phyloP scores from a whole-genome alignment of 176 grass and related monocot species.

The Ensete ventricosum region DNA sequence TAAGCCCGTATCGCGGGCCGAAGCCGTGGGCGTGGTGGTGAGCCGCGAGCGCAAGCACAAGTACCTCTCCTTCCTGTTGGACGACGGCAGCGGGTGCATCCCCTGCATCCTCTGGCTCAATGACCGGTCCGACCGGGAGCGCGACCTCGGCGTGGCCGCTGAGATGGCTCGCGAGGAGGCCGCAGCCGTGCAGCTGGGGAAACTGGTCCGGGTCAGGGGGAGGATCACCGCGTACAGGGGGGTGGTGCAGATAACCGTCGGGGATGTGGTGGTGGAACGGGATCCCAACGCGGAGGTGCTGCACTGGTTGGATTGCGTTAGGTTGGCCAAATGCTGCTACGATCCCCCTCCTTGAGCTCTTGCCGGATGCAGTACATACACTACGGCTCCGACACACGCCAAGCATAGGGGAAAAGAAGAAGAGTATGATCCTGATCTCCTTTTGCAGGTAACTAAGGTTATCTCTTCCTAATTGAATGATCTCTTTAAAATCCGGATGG shows the following conservation, averaged over 20 bases:
- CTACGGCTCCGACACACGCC: too few species aligned
- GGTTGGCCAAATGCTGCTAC: slow-evolving; percentile 54
- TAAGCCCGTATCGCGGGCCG: slow-evolving; percentile 26
- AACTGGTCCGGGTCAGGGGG: slow-evolving; percentile 52
- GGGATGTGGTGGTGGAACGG: slow-evolving; percentile 58
- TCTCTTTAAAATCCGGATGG: too few species aligned
- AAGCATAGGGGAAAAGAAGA: too few species aligned
- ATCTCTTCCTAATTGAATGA: too few species aligned
- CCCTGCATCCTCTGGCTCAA: slow-evolving; percentile 74
- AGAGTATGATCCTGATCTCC: too few species aligned
- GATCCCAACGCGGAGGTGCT: slow-evolving; percentile 68
- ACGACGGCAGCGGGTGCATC: slow-evolving; percentile 69
- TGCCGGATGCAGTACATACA: background rate
- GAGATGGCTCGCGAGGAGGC: slow-evolving; percentile 37
- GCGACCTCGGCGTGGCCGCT: slow-evolving; percentile 30
- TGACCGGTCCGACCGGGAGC: slow-evolving; percentile 5
- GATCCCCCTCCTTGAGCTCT: slow-evolving; percentile 8
- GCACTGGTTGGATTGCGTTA: slow-evolving; percentile 65
- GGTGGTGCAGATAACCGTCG: slow-evolving; percentile 47
- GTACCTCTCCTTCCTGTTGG: slow-evolving; percentile 56
- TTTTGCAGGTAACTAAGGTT: too few species aligned
- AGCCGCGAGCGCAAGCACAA: slow-evolving; percentile 37
- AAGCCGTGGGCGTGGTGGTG: slow-evolving; percentile 56
- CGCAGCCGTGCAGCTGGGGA: slow-evolving; percentile 36
- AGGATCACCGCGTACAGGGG: slow-evolving; percentile 53